phyloP scores from a whole-genome alignment of 139 green algal genomes.

The Chlorella vulgaris region DNA sequence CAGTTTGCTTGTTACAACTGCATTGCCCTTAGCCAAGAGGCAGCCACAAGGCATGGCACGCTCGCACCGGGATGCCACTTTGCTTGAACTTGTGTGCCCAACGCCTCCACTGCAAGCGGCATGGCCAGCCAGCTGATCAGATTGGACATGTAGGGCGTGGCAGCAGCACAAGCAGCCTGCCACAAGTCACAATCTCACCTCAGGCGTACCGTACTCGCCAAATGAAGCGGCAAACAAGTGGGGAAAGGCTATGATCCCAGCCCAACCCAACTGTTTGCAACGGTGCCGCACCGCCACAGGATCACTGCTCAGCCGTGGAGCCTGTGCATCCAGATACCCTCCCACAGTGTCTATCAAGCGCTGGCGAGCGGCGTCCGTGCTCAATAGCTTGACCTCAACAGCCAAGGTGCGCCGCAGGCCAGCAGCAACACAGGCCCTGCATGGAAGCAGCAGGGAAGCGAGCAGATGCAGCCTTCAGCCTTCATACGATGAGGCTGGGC shows the following conservation, averaged over 20 bases:
- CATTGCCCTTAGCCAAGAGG: background rate
- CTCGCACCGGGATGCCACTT: slow-evolving; percentile 5
- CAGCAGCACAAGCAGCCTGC: background rate
- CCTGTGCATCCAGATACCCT: slow-evolving; percentile 24
- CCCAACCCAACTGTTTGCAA: slow-evolving; percentile 39
- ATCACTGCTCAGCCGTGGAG: background rate
- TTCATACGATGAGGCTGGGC: too few relatives aligned
- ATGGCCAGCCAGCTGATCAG: background rate
- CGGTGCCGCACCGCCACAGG: background rate
- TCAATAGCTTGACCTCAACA: slow-evolving; percentile 30
- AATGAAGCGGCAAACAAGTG: slow-evolving; percentile 48
- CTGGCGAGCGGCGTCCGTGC: slow-evolving; percentile 2
- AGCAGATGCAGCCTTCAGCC: too few relatives aligned
- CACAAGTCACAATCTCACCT: slow-evolving; percentile 5
- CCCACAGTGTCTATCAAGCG: slow-evolving; percentile 1
- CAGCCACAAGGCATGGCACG: slow-evolving; percentile 24
- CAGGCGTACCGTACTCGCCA: slow-evolving; percentile 44
- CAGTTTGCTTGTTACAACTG: background rate
- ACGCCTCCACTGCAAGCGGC: slow-evolving; percentile 9
- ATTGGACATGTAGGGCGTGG: background rate
- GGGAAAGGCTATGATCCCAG: slow-evolving; percentile 48
- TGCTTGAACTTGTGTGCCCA: slow-evolving; percentile 22
- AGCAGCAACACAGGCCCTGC: slow-evolving; percentile 19
- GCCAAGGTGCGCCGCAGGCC: slow-evolving; percentile 25
- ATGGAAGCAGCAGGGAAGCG: slow-evolving; percentile 2